Evolutionary conservation across 2,329 filamentous ascomycete species (phyloP).

Genomic region (Cladosporium sp.): DNA sequence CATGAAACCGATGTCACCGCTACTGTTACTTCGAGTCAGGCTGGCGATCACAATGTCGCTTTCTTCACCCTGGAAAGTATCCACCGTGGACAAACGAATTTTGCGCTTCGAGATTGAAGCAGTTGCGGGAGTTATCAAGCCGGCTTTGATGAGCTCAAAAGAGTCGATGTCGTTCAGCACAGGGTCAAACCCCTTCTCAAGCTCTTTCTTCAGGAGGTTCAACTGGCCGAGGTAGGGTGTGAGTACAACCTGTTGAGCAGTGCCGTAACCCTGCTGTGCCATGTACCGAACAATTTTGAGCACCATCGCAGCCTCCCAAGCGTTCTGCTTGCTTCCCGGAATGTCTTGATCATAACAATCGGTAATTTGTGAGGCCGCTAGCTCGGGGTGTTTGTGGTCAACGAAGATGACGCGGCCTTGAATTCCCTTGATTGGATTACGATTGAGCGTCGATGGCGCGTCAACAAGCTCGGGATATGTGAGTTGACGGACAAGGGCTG

Average conservation of each 20-base stretch:
- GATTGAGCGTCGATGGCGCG: constrained; percentile 38
- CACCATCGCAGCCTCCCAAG: constrained; percentile 63
- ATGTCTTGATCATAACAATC: constrained; percentile 22
- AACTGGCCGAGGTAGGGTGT: constrained; percentile 65
- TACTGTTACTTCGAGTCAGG: constrained; percentile 66
- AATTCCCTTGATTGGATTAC: constrained; percentile 55
- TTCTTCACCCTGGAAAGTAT: constrained; percentile 76
- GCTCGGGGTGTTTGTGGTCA: constrained; percentile 54
- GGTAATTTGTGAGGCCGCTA: constrained; percentile 20
- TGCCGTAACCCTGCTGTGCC: constrained; percentile 63
- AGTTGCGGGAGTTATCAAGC: constrained; percentile 26
- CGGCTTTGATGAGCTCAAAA: constrained; percentile 48
- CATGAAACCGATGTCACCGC: constrained; percentile 64
- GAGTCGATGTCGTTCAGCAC: constrained; percentile 62
- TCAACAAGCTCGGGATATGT: constrained; percentile 61
- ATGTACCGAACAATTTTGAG: constrained; percentile 63
- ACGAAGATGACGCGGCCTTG: constrained; percentile 58
- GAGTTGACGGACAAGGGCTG: constrained; percentile 57
- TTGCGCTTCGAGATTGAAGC: constrained; percentile 41
- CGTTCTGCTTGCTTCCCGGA: constrained; percentile 44
- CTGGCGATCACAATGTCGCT: constrained; percentile 69
- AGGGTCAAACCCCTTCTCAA: constrained; percentile 58
- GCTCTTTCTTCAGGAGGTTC: constrained; percentile 48
- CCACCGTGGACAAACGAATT: constrained; percentile 44
- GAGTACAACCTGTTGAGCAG: constrained; percentile 65